These are phyloP conservation scores for Tricholoma hemisulphureum DNA, from an alignment of 768 basidiomycete genomes.

Conservation along the genomic window DNA sequence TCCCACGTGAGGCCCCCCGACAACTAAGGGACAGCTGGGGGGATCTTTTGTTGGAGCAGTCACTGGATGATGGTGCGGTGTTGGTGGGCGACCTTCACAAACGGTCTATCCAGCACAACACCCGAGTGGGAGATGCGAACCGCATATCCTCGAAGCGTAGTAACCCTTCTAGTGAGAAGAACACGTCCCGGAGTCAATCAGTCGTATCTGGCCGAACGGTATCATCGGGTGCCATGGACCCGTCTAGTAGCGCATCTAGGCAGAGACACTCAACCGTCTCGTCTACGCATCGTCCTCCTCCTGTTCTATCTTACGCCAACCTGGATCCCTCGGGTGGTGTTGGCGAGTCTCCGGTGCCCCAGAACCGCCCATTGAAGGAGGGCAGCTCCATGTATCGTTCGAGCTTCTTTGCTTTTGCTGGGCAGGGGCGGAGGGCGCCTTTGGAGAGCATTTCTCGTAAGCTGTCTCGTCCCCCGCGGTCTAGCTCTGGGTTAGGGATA, in stretches of 20 bases:
- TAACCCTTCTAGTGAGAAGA: slow-evolving; percentile 3
- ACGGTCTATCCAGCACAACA: slow-evolving; percentile 22
- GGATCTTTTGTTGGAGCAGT: slow-evolving; percentile 32
- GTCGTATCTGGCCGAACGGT: slow-evolving; percentile 40
- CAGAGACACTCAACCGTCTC: slow-evolving; percentile 38
- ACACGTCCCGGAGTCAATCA: slow-evolving; percentile 38
- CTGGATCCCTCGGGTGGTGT: slow-evolving; percentile 56
- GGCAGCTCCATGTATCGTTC: slow-evolving; percentile 36
- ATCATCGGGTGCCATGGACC: slow-evolving; percentile 39
- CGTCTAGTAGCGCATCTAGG: slow-evolving; percentile 27
- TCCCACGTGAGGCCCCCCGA: slow-evolving; percentile 31
- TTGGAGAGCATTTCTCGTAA: slow-evolving; percentile 4
- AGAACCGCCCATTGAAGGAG: slow-evolving; percentile 27
- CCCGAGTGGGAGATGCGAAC: slow-evolving; percentile 13
- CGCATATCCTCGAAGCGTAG: slow-evolving; percentile 13
- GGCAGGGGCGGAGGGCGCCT: slow-evolving; percentile 15
- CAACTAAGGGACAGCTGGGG: slow-evolving; percentile 40
- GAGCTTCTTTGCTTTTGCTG: slow-evolving; percentile 51
- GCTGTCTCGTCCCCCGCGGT: slow-evolving; percentile 1
- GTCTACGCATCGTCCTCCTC: slow-evolving; percentile 30
- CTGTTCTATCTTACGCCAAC: slow-evolving; percentile 44
- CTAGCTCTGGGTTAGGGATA: background rate
- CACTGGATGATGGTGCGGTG: slow-evolving; percentile 23
- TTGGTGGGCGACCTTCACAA: slow-evolving; percentile 28
- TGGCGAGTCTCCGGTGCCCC: slow-evolving; percentile 60